Percentiles rank a stretch among this genome's conserved stretches.
phyloP scores from a whole-genome alignment of 305 asterid genomes.

The Fraxinus floribunda region DNA sequence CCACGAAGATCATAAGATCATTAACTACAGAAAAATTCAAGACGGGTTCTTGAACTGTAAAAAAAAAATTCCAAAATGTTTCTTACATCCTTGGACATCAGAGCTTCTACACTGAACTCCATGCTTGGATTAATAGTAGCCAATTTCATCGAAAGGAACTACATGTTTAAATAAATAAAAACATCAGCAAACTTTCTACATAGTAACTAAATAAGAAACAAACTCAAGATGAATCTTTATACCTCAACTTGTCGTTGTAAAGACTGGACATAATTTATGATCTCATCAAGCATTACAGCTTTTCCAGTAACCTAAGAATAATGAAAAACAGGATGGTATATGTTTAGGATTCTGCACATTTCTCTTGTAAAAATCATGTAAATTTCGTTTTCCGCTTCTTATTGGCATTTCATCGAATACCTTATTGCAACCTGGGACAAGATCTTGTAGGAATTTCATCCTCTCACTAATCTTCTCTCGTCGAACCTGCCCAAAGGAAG shows the following conservation, averaged over 20 bases:
- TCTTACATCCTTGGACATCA: conserved; percentile 74
- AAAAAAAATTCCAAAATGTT: neutral
- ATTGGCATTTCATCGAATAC: conserved; percentile 24
- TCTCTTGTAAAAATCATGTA: neutral
- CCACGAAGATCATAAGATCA: neutral
- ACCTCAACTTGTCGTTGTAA: conserved; percentile 93
- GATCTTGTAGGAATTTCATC: conserved; percentile 84
- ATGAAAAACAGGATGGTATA: neutral
- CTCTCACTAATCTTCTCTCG: conserved; percentile 90
- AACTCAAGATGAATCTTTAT: conserved; percentile 1
- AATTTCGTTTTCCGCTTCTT: neutral
- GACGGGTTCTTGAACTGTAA: neutral
- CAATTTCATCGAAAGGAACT: conserved; percentile 92
- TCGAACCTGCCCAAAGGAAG: conserved; percentile 48
- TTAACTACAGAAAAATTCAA: conserved; percentile 10
- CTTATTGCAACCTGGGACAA: conserved; percentile 96
- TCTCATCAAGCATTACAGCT: conserved; percentile 98
- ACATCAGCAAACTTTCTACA: conserved; percentile 8
- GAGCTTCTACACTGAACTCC: conserved; percentile 66
- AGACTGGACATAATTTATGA: conserved; percentile 89
- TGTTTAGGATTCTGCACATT: neutral
- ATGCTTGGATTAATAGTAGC: conserved; percentile 75
- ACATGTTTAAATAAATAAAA: conserved; percentile 13
- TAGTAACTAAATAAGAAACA: neutral
- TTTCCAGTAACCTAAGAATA: conserved; percentile 63